phyloP scores from a whole-genome alignment of 257 asterid genomes.

The Nemophila menziesii region DNA sequence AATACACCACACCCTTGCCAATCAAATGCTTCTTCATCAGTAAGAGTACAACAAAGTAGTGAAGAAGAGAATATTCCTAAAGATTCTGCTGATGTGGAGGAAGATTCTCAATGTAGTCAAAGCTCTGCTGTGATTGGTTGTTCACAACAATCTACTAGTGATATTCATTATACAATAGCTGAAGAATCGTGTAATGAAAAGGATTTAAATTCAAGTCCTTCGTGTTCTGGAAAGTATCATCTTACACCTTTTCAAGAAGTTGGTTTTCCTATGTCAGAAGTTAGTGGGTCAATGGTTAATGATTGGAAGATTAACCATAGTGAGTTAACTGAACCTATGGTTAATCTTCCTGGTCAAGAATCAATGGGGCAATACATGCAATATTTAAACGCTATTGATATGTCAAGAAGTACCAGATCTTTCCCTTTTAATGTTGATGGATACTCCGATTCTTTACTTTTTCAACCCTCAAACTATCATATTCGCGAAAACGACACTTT shows the following conservation, averaged over 20 bases:
- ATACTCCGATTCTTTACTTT: conserved; percentile 23
- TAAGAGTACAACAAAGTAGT: conserved; percentile 60
- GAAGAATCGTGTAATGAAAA: conserved; percentile 26
- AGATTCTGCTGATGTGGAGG: conserved; percentile 55
- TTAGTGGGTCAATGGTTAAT: conserved; percentile 33
- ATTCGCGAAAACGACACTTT: conserved; percentile 35
- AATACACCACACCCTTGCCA: conserved; percentile 34
- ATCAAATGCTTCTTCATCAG: conserved; percentile 46
- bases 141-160: conserved; percentile 48
- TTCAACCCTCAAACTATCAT: conserved; percentile 37
- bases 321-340: conserved; percentile 51
- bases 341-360: conserved; percentile 41
- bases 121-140: conserved; percentile 38
- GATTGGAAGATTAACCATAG: conserved; percentile 55
- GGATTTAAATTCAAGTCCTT: conserved; percentile 17
- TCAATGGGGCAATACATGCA: conserved; percentile 32
- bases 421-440: conserved; percentile 33
- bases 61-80: conserved; percentile 45
- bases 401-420: conserved; percentile 23
- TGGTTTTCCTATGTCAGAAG: conserved; percentile 30
- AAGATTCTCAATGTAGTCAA: conserved; percentile 86
- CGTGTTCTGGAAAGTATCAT: conserved; percentile 32
- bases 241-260: conserved; percentile 32
- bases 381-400: conserved; percentile 24
- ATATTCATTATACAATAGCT: conserved; percentile 23